A percentile compares a stretch with the other conserved stretches of the same genome.
These are phyloP conservation scores for Diaporthe sp. DNA, from an alignment of 2,329 filamentous ascomycete species.

Conservation along the genomic window DNA sequence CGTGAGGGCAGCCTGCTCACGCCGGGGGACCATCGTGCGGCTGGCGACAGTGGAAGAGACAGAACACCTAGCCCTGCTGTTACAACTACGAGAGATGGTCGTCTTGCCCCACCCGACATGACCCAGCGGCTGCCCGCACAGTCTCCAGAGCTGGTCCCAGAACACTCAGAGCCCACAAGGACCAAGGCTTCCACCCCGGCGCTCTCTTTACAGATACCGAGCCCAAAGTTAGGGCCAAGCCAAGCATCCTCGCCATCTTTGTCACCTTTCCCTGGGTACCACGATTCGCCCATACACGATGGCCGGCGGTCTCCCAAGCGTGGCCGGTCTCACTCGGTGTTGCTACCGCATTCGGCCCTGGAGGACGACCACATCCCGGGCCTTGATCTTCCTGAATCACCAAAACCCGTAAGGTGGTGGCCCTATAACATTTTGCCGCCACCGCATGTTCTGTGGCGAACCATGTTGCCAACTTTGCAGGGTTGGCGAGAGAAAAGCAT, in stretches of 20 bases:
- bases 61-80: conserved; percentile 41
- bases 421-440: conserved; percentile 80
- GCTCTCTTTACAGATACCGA: conserved; percentile 59
- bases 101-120: conserved; percentile 48
- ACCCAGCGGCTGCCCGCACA: conserved; percentile 34
- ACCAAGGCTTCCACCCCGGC: conserved; percentile 37
- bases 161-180: conserved; percentile 29
- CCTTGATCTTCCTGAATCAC: conserved; percentile 53
- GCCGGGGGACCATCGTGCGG: conserved; percentile 41
- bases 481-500: conserved; percentile 85
- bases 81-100: conserved; percentile 47
- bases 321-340: conserved; percentile 66
- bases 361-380: conserved; percentile 52
- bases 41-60: conserved; percentile 47
- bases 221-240: conserved; percentile 56
- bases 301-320: conserved; percentile 43
- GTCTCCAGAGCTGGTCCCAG: conserved; percentile 40
- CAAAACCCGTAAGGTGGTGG: conserved; percentile 79
- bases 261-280: conserved; percentile 77
- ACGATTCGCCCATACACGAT: conserved; percentile 64
- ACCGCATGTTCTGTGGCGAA: conserved; percentile 77
- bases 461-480: conserved; percentile 88
- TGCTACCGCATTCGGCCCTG: conserved; percentile 59
- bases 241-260: conserved; percentile 60
- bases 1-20: conserved; percentile 16